Percentiles rank a stretch among this genome's conserved stretches.
phyloP scores from a whole-genome alignment of 179 eudicot species.

The Pouteria campechiana region DNA sequence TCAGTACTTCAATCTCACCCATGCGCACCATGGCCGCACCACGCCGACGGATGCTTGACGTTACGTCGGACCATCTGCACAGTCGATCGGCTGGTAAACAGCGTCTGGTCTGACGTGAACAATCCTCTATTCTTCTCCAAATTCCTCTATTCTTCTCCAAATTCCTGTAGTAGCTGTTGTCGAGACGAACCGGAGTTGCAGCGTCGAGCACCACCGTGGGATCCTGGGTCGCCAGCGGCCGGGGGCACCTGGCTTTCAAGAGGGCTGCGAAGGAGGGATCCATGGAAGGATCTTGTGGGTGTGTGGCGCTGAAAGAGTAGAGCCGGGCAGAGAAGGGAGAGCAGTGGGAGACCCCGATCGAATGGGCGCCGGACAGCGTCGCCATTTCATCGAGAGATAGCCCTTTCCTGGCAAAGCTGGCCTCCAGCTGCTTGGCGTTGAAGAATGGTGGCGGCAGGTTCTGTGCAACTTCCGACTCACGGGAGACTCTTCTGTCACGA shows the following conservation, averaged over 20 bases:
- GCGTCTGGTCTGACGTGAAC: slow-evolving; percentile 8
- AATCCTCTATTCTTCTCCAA: no score
- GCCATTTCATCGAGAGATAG: slow-evolving; percentile 16
- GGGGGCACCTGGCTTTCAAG: slow-evolving; percentile 6
- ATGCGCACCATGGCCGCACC: no score
- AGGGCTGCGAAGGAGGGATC: slow-evolving; percentile 4
- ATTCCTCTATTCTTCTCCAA: slow-evolving; percentile 1
- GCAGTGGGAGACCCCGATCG: slow-evolving; percentile 6
- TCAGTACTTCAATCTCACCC: no score
- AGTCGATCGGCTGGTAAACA: slow-evolving; percentile 8
- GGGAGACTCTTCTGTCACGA: slow-evolving; percentile 12
- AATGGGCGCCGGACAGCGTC: slow-evolving; percentile 15
- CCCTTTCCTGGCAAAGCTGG: slow-evolving; percentile 8
- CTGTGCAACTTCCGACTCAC: not conserved
- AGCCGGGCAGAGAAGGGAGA: slow-evolving; percentile 2
- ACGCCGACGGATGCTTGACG: no score
- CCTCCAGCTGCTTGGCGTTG: slow-evolving; percentile 6
- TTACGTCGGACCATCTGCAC: slow-evolving; percentile 1
- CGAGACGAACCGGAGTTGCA: slow-evolving; percentile 5
- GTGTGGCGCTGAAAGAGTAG: no score
- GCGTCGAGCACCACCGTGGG: slow-evolving; percentile 3
- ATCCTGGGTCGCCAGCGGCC: not conserved
- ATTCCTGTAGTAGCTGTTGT: slow-evolving; percentile 8
- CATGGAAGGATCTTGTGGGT: slow-evolving; percentile 8
- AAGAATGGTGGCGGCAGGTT: slow-evolving; percentile 7